Base-by-base conservation (phyloP, 1,284 basidiomycete species). In the Coniferiporia weirii region DNA sequence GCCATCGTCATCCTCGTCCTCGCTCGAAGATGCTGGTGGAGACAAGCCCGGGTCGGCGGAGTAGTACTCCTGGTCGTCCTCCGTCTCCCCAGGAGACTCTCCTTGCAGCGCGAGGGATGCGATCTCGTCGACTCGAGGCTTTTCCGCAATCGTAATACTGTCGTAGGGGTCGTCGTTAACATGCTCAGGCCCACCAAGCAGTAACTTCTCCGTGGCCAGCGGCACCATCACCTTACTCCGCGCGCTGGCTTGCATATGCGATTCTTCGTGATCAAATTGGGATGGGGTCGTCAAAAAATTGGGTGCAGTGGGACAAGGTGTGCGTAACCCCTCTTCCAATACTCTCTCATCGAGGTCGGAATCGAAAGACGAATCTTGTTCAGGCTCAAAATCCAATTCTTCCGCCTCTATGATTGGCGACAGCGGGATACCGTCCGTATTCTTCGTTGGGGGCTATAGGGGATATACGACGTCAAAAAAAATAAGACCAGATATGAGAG, bases 41-140 rank as follows among this genome's bases (percentile, higher is more conserved):
- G 40, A 2, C 12, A 3, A 3, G 40, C 12, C 13, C 40, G 43
- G 34, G 15, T 45, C 40, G 32, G 53, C 53, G 17, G 53, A 54
- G 53, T 46, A 54, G 17, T 54, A 54, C 13, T 45, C 53, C 8
- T n/a, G 53, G 2, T 54, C 53, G 27, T 54, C 53, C 22, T 54
- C 53, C 6, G 22, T 34, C 43, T 54, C 53, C 8, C 20, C 17
- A 15, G 45, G 27, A 7, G 12, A 27, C 13, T 47, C 40, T 34
- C 27, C 43, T 27, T 46, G 36, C 0, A 17, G 3, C n/a, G 1
- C 27, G 17, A 17, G 22, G 4, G 17, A 15, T 12, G 3, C 27
- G 10, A 8, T 4, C 27, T 46, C 53, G 8, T 45, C 20, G 35
- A 19, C 51, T 8, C 40, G 7, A 7, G 19, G 4, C 17, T 19